phyloP scores from a whole-genome alignment of 1,284 basidiomycete species.

The Cutaneotrichosporon spelunceum region DNA sequence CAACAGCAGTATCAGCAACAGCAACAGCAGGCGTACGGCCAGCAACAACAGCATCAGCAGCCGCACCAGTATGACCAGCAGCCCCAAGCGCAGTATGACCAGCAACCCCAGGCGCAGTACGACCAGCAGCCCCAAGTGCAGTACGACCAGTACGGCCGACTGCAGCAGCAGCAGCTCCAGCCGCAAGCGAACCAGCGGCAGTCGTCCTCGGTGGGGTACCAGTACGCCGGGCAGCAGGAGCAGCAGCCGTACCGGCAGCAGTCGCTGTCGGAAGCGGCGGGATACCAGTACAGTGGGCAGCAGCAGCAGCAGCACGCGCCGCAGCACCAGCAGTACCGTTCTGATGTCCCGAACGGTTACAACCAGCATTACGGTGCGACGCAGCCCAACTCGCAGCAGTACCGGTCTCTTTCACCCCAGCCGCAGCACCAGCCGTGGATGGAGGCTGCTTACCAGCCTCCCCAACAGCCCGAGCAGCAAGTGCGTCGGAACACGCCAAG shows the following conservation, averaged over 20 bases:
- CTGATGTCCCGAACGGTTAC: conserved; percentile 24
- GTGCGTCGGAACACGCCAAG: conserved; percentile 30
- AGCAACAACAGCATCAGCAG: conserved; percentile 18
- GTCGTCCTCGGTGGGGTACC: too few species aligned
- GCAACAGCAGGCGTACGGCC: conserved; percentile 1
- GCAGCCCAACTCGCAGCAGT: conserved; percentile 3
- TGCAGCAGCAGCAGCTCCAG: conserved; percentile 54
- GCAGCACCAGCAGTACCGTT: conserved; percentile 7
- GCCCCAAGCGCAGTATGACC: too few species aligned
- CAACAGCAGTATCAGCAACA: conserved; percentile 22
- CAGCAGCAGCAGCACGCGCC: conserved; percentile 2
- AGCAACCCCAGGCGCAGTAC: conserved; percentile 11
- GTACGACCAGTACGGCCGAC: not conserved
- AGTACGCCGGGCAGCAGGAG: too few species aligned
- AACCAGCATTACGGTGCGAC: not conserved
- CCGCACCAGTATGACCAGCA: conserved; percentile 28
- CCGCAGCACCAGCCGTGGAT: conserved; percentile 7
- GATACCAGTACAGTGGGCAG: conserved; percentile 15
- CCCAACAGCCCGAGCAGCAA: conserved; percentile 22
- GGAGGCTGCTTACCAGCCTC: conserved; percentile 12
- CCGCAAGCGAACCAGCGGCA: conserved; percentile 41
- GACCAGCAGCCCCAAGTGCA: conserved; percentile 10
- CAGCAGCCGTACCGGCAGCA: conserved; percentile 43
- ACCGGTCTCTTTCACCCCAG: conserved; percentile 11
- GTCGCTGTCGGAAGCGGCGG: too few species aligned